phyloP scores from a whole-genome alignment of 2,329 filamentous ascomycete species.

The Aspergillus versicolor region DNA sequence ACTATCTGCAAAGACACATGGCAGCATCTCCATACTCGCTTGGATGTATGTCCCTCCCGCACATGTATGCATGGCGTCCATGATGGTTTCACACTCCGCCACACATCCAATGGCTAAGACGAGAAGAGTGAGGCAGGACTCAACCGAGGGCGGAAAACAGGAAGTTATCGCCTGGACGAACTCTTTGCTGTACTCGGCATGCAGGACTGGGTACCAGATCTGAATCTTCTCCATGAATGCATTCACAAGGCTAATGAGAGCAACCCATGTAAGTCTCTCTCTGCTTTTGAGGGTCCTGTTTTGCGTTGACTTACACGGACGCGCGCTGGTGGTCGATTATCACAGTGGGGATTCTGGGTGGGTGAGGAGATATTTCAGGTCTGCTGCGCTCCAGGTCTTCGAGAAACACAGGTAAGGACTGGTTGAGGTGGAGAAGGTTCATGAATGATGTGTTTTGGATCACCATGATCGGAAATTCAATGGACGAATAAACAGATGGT shows the following conservation, averaged over 20 bases:
- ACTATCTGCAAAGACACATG: not conserved
- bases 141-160: not conserved
- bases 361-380: not conserved
- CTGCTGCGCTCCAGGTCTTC: not conserved
- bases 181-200: slow-evolving; percentile 1
- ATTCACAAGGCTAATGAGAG: not conserved
- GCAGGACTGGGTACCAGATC: slow-evolving; percentile 12
- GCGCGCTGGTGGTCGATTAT: not conserved
- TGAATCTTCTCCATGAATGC: slow-evolving; percentile 7
- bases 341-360: not conserved
- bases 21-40: slow-evolving; percentile 6
- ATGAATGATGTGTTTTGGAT: not conserved
- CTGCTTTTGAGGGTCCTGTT: too few species aligned
- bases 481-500: not conserved
- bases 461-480: not conserved
- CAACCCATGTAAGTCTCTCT: not conserved
- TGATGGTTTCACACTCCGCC: not conserved
- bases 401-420: not conserved
- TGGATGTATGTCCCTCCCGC: not conserved
- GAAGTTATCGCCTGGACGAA: slow-evolving; percentile 2
- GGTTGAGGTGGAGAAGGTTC: not conserved
- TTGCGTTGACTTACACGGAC: not conserved
- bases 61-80: not conserved
- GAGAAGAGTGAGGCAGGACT: slow-evolving; percentile 5
- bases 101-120: not conserved